Percentiles rank a stretch among this genome's conserved stretches.
Evolutionary conservation across 2,329 filamentous ascomycete species (phyloP).

Genomic region (Botrytis pseudocinerea): DNA sequence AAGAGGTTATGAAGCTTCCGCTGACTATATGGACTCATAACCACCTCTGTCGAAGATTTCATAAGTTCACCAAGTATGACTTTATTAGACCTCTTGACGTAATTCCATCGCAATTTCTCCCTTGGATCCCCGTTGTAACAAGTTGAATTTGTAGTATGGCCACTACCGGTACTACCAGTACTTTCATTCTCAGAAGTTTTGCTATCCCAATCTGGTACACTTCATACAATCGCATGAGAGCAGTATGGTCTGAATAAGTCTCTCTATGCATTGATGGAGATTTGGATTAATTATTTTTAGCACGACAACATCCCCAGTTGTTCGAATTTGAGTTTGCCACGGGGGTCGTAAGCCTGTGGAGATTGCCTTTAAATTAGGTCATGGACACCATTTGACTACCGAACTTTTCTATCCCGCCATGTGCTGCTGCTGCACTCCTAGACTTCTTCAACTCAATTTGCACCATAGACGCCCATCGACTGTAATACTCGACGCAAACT

Average conservation of each 20-base stretch:
- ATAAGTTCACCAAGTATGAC: too few species aligned
- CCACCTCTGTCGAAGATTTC: too few species aligned
- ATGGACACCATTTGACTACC: not conserved
- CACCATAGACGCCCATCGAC: not conserved
- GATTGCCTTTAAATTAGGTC: not conserved
- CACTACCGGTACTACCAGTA: not conserved
- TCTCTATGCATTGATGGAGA: not conserved
- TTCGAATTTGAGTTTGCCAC: not conserved
- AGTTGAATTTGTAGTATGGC: not conserved
- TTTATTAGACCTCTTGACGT: too few species aligned
- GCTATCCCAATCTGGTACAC: not conserved
- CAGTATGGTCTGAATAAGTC: not conserved
- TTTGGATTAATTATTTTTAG: not conserved
- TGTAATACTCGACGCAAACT: not conserved
- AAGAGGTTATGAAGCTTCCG: not conserved
- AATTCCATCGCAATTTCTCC: too few species aligned
- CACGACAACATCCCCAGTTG: not conserved
- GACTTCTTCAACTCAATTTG: not conserved
- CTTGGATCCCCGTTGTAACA: not conserved
- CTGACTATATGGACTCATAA: not conserved
- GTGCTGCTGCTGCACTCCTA: not conserved
- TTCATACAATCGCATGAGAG: not conserved
- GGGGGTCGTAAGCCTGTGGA: constrained; percentile 3
- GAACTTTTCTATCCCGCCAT: not conserved
- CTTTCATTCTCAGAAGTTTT: not conserved